These are phyloP conservation scores for Termitomyces sp. DNA, from an alignment of 768 basidiomycete species.

Conservation along the genomic window DNA sequence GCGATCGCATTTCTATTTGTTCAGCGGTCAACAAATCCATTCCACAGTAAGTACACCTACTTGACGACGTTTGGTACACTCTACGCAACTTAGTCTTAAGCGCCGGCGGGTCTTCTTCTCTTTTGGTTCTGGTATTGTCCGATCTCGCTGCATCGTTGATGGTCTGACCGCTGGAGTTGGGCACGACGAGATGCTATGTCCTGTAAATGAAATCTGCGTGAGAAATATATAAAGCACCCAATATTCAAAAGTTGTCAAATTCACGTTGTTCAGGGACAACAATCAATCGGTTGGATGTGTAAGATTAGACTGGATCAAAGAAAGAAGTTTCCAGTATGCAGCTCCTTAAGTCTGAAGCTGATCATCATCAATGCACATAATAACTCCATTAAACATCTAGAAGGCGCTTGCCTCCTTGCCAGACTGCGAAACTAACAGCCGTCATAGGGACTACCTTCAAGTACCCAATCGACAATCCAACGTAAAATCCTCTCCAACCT, in stretches of 20 bases:
- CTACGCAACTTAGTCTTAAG: slow-evolving; percentile 47
- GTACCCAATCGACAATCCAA: slow-evolving; percentile 89
- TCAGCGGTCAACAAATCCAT: slow-evolving; percentile 3
- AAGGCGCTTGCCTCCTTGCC: slow-evolving; percentile 72
- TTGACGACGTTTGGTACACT: slow-evolving; percentile 52
- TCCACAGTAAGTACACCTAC: slow-evolving; percentile 20
- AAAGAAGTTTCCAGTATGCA: not conserved
- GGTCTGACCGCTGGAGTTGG: not conserved
- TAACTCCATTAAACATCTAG: slow-evolving; percentile 30
- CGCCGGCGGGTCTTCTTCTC: slow-evolving; percentile 46
- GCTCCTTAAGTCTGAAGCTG: slow-evolving; percentile 6
- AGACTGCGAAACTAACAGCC: slow-evolving; percentile 86
- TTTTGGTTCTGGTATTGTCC: slow-evolving; percentile 16
- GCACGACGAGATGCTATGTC: not conserved
- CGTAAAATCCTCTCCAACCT: slow-evolving; percentile 88
- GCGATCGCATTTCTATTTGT: slow-evolving; percentile 44
- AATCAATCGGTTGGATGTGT: slow-evolving; percentile 4
- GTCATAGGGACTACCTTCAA: slow-evolving; percentile 96
- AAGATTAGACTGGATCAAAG: slow-evolving; percentile 7
- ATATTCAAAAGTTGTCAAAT: slow-evolving; percentile 5
- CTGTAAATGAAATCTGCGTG: not conserved
- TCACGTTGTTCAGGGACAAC: slow-evolving; percentile 12
- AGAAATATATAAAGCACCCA: not conserved
- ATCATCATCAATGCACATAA: slow-evolving; percentile 14
- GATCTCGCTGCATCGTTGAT: slow-evolving; percentile 5